phyloP scores from a whole-genome alignment of 306 rosid species.

The Vigna trinervia region DNA sequence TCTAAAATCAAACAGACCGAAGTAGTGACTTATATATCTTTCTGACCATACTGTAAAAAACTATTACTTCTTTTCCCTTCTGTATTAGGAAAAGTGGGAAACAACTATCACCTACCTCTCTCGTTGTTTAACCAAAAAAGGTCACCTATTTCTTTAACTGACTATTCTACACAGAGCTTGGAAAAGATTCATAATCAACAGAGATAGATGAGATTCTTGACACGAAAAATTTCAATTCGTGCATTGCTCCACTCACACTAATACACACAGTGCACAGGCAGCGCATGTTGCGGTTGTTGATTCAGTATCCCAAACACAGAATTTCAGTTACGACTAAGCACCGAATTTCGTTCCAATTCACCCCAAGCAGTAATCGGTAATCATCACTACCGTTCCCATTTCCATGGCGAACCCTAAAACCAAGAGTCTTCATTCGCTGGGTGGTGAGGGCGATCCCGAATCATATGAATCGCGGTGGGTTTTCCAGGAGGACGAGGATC shows the following conservation, averaged over 20 bases:
- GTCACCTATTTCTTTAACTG: no score
- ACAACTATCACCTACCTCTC: no score
- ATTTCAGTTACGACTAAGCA: conserved; percentile 16
- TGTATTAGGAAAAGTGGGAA: no score
- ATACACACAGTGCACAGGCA: neutral
- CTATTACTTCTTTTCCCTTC: neutral
- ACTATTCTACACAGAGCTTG: neutral
- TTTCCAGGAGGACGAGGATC: conserved; percentile 54
- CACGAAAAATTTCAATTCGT: neutral
- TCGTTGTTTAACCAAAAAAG: no score
- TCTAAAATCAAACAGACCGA: no score
- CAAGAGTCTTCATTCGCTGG: neutral
- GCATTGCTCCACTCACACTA: neutral
- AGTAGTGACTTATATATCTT: no score
- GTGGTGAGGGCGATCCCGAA: conserved; percentile 36
- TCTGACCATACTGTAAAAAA: neutral
- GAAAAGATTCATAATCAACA: no score
- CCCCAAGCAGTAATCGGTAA: neutral
- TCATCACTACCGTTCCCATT: neutral
- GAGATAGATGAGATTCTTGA: neutral
- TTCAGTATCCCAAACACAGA: neutral
- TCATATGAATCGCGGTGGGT: conserved; percentile 56
- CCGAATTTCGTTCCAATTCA: neutral
- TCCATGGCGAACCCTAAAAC: conserved; percentile 41
- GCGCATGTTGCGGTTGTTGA: neutral